Percentiles rank a stretch among this genome's conserved stretches.
Conservation (phyloP, 352 stramenopile species). For the Phytophthora boehmeriae region DNA sequence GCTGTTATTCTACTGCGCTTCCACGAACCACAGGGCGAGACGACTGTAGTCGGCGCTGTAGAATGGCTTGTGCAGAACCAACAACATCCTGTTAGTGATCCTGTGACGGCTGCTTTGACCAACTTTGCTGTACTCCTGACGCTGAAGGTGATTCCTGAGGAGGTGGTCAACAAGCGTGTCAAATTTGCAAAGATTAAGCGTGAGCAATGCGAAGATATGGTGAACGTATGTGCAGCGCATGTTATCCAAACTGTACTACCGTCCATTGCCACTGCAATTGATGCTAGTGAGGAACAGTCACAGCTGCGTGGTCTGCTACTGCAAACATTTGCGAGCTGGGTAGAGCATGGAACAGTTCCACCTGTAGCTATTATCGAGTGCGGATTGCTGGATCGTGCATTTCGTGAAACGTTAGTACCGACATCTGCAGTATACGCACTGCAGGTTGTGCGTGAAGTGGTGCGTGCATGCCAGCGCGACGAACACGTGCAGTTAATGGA, state of each 20-base stretch:
- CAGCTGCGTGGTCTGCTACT: slow-evolving; percentile 58
- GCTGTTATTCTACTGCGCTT: slow-evolving; percentile 80
- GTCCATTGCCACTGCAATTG: slow-evolving; percentile 59
- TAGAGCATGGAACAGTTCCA: slow-evolving; percentile 70
- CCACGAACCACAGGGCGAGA: slow-evolving; percentile 59
- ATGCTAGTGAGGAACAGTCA: slow-evolving; percentile 53
- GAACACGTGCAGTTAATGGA: slow-evolving; percentile 77
- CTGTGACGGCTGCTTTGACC: slow-evolving; percentile 49
- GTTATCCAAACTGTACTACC: slow-evolving; percentile 68
- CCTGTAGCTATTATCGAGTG: slow-evolving; percentile 63
- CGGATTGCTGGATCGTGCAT: slow-evolving; percentile 62
- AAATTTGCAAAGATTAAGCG: slow-evolving; percentile 79
- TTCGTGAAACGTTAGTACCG: slow-evolving; percentile 53
- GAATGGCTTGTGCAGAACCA: slow-evolving; percentile 85
- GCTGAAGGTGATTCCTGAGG: slow-evolving; percentile 78
- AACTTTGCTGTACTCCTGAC: slow-evolving; percentile 81
- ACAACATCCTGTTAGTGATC: slow-evolving; percentile 46
- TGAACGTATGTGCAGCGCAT: slow-evolving; percentile 64
- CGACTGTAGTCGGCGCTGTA: slow-evolving; percentile 62
- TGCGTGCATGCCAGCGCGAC: slow-evolving; percentile 59
- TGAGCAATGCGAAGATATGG: slow-evolving; percentile 64
- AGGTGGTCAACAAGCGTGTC: slow-evolving; percentile 80
- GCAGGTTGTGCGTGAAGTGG: slow-evolving; percentile 69
- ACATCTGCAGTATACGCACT: slow-evolving; percentile 53
- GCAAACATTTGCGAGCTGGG: slow-evolving; percentile 73